Percentiles rank a stretch among this genome's conserved stretches.
phyloP scores from a whole-genome alignment of 2,329 filamentous ascomycete genomes.

The Ilyonectria destructans region DNA sequence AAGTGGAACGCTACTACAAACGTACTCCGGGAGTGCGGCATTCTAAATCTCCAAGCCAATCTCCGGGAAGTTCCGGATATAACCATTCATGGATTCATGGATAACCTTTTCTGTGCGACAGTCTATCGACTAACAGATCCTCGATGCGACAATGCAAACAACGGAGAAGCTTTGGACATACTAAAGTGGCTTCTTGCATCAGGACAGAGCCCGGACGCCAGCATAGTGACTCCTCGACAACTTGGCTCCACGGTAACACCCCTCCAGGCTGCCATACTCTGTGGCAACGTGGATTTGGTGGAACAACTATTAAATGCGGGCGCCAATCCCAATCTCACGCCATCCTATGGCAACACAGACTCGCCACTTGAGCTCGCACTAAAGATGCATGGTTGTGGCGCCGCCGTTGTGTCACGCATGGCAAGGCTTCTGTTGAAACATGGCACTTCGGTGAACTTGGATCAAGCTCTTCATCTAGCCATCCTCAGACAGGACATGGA shows the following conservation, averaged over 20 bases:
- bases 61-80: neutral
- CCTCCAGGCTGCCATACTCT: neutral
- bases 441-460: neutral
- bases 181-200: constrained; percentile 11
- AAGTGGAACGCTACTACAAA: neutral
- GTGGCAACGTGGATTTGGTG: neutral
- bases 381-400: neutral
- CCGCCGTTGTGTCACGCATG: neutral
- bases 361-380: neutral
- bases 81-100: constrained; percentile 10
- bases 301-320: neutral
- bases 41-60: constrained; percentile 7
- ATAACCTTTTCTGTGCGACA: constrained; percentile 6
- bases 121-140: neutral
- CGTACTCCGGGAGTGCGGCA: constrained; percentile 1
- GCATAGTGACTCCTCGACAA: neutral
- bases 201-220: neutral
- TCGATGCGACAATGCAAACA: neutral
- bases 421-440: neutral
- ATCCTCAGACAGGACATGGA: neutral
- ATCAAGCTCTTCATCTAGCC: constrained; percentile 9
- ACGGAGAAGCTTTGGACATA: neutral
- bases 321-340: neutral
- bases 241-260: neutral
- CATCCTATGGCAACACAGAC: neutral